Conservation (phyloP, 345 rosid species). For the Ceriops tagal region DNA sequence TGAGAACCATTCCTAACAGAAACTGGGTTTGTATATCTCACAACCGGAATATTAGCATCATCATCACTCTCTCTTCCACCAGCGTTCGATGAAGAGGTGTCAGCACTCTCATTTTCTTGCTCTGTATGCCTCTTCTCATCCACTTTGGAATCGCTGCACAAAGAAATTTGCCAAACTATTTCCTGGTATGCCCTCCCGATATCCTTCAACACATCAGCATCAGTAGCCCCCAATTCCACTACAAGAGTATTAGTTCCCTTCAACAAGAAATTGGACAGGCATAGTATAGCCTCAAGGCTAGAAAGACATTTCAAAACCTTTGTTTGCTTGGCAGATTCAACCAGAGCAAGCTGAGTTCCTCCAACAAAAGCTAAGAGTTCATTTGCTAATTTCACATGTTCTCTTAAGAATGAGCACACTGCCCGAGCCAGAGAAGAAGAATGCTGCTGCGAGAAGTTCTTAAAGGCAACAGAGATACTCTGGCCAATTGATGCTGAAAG, state of each 20-base stretch:
- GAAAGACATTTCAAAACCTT: constrained; percentile 66
- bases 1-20: constrained; percentile 73
- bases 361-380: constrained; percentile 49
- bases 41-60: constrained; percentile 57
- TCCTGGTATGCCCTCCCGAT: constrained; percentile 72
- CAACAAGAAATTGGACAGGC: constrained; percentile 76
- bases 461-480: constrained; percentile 77
- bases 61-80: constrained; percentile 87
- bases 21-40: constrained; percentile 75
- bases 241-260: constrained; percentile 70
- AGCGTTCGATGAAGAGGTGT: constrained; percentile 52
- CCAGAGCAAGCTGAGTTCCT: constrained; percentile 56
- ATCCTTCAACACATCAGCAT: constrained; percentile 87
- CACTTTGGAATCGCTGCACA: constrained; percentile 63
- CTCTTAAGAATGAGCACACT: constrained; percentile 77
- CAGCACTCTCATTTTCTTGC: constrained; percentile 53
- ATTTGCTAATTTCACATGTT: constrained; percentile 60
- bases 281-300: constrained; percentile 71
- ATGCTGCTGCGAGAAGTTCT: constrained; percentile 90
- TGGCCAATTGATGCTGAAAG: constrained; percentile 74
- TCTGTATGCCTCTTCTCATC: constrained; percentile 59
- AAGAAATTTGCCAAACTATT: constrained; percentile 81
- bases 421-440: constrained; percentile 74
- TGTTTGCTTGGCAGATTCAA: constrained; percentile 50
- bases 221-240: constrained; percentile 77